Percentiles rank a stretch among this genome's conserved stretches.
phyloP scores from a whole-genome alignment of 768 basidiomycete genomes.

The Russula sp. region DNA sequence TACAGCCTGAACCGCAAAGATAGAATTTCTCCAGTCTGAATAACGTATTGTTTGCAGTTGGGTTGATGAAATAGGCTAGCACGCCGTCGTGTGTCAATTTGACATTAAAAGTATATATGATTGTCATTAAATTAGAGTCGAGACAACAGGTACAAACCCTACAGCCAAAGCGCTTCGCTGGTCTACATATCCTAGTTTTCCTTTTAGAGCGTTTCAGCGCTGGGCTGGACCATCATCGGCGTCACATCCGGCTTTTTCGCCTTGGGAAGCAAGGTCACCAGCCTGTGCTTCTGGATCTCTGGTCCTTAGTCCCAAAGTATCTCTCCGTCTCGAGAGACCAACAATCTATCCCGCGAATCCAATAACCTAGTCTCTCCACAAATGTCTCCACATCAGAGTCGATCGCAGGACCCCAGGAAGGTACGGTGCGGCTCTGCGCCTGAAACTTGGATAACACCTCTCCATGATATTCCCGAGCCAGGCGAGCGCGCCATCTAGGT shows the following conservation, averaged over 20 bases:
- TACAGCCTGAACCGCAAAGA: too few relatives aligned
- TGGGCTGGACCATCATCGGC: constrained; percentile 17
- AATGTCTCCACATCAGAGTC: constrained; percentile 58
- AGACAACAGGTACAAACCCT: background rate
- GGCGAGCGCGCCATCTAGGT: constrained; percentile 61
- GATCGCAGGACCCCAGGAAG: constrained; percentile 60
- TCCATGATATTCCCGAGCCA: constrained; percentile 57
- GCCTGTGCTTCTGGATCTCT: constrained; percentile 48
- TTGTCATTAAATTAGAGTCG: background rate
- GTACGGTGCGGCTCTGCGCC: constrained; percentile 42
- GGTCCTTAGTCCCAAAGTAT: constrained; percentile 60
- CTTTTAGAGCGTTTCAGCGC: background rate
- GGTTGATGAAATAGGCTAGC: background rate
- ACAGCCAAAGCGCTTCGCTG: background rate
- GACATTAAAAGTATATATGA: background rate
- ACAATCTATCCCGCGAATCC: constrained; percentile 69
- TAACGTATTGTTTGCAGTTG: too few relatives aligned
- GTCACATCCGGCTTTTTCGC: constrained; percentile 14
- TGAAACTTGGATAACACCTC: constrained; percentile 51
- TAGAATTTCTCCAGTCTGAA: too few relatives aligned
- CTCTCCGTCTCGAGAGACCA: constrained; percentile 71
- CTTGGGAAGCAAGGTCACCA: constrained; percentile 11
- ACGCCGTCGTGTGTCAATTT: background rate
- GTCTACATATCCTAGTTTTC: background rate
- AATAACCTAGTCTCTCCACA: constrained; percentile 60